phyloP scores from a whole-genome alignment of 805 yeast genomes.

The Ogataea glucozyma region DNA sequence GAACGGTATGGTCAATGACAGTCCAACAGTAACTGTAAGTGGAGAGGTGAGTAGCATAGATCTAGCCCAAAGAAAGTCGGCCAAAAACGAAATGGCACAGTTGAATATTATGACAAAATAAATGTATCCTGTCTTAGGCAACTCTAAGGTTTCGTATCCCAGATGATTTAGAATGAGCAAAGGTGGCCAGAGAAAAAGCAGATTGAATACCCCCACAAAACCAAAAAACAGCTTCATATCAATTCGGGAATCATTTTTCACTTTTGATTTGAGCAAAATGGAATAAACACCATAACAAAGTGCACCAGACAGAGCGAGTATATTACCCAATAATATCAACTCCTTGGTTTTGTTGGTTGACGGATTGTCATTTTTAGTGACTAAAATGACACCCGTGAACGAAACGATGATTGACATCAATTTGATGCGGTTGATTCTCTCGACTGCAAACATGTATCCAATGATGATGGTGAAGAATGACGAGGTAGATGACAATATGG shows the following conservation, averaged over 20 bases:
- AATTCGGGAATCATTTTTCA: constrained; percentile 70
- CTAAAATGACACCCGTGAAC: constrained; percentile 75
- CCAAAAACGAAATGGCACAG: constrained; percentile 75
- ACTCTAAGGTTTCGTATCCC: constrained; percentile 68
- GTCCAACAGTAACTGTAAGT: constrained; percentile 91
- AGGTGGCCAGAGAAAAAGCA: constrained; percentile 80
- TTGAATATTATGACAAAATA: constrained; percentile 59
- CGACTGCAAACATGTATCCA: constrained; percentile 74
- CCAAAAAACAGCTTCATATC: constrained; percentile 92
- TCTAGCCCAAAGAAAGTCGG: constrained; percentile 95
- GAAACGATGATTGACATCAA: constrained; percentile 69
- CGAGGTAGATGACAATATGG: constrained; percentile 88
- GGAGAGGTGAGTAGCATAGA: constrained; percentile 94
- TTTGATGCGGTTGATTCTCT: constrained; percentile 63
- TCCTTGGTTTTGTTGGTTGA: constrained; percentile 34
- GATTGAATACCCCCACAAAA: constrained; percentile 85
- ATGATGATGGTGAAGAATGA: constrained; percentile 88
- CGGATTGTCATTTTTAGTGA: constrained; percentile 64
- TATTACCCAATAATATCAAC: constrained; percentile 60
- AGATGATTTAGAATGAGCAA: constrained; percentile 61
- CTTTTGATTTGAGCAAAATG: constrained; percentile 72
- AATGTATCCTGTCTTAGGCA: constrained; percentile 59
- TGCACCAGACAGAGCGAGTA: constrained; percentile 82
- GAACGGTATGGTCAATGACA: constrained; percentile 89
- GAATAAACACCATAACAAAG: constrained; percentile 90